Evolutionary conservation across 768 basidiomycete species (phyloP), one percentile per base, ranked within the genome.

Genomic region (Termitomyces sp.): DNA sequence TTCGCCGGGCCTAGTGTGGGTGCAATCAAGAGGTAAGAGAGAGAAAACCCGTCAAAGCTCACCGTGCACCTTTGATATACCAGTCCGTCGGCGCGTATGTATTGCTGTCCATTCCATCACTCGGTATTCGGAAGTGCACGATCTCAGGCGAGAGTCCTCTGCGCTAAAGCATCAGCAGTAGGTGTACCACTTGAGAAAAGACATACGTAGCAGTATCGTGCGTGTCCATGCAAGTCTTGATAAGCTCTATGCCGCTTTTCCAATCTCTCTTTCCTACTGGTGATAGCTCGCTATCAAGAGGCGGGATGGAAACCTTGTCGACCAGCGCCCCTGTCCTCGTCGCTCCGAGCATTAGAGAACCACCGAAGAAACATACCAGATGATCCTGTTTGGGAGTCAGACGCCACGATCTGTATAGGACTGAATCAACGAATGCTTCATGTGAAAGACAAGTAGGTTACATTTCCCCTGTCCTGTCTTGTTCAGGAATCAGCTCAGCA

Each of bases 331-430:
- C 87, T 2, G 84, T 73, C 2, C 77, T 81, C 3, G 89, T 90
- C 15, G 92, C 90, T 13, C 95, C 94, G 3, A 98, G 82, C 79
- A 98, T 85, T 56, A 98, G 82, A 0, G 91, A 91, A 3, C 94
- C 95, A 20, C 88, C 93, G 34, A 98, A 75, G 83, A 97, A 98
- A 73, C 95, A 98, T 3, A 91, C 94, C 34, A 98, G 83, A 68
- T 97, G 95, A 68, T 98, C 95, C 75, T 98, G 95, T 68, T 97
- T 96, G 10, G 90, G 90, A 10, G 79, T 78, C 28, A 90, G 74
- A 18, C 81, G 80, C 92, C 92, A 94, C 34, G 75, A 73, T 26
- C 90, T 91, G 62, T 18, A 4, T 20, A 22, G 12, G n/a, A 26
- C 22, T 46, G 5, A 5, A 36, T 44, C 44, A 46, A 28, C 22